phyloP scores from a whole-genome alignment of 345 rosid genomes.

The Moricandia arvensis region DNA sequence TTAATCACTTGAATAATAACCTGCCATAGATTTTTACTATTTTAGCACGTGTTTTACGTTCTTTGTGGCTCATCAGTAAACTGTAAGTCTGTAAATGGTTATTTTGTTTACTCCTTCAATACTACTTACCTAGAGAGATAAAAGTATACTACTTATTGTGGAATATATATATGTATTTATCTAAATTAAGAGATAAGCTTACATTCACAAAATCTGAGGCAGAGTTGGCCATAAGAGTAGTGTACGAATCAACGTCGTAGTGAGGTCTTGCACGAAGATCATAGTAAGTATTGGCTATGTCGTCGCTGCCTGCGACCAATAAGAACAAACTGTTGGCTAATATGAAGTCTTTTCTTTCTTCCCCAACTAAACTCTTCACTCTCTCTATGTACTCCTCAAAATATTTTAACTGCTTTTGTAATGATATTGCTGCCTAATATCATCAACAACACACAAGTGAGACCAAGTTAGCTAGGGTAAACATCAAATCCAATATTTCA shows the following conservation, averaged over 20 bases:
- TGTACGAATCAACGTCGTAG: constrained; percentile 44
- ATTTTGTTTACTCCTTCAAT: background rate
- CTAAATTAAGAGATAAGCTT: constrained; percentile 1
- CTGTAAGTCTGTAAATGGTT: background rate
- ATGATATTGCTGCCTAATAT: constrained; percentile 45
- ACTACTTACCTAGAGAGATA: background rate
- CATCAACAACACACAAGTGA: constrained; percentile 4
- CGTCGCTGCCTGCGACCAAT: constrained; percentile 55
- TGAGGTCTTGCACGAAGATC: constrained; percentile 37
- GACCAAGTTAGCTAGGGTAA: background rate
- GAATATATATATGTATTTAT: background rate
- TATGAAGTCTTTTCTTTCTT: constrained; percentile 44
- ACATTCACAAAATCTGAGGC: constrained; percentile 53
- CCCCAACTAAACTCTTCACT: constrained; percentile 47
- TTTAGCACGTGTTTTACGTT: background rate
- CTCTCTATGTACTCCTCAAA: constrained; percentile 53
- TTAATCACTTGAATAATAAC: background rate
- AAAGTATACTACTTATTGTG: background rate
- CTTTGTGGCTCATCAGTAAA: background rate
- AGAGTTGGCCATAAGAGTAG: constrained; percentile 45
- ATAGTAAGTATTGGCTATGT: constrained; percentile 61
- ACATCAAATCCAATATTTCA: background rate
- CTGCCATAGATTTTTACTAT: background rate
- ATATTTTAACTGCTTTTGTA: constrained; percentile 43
- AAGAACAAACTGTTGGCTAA: constrained; percentile 45